Evolutionary conservation across 345 rosid species (phyloP).

Genomic region (Acer negundo): DNA sequence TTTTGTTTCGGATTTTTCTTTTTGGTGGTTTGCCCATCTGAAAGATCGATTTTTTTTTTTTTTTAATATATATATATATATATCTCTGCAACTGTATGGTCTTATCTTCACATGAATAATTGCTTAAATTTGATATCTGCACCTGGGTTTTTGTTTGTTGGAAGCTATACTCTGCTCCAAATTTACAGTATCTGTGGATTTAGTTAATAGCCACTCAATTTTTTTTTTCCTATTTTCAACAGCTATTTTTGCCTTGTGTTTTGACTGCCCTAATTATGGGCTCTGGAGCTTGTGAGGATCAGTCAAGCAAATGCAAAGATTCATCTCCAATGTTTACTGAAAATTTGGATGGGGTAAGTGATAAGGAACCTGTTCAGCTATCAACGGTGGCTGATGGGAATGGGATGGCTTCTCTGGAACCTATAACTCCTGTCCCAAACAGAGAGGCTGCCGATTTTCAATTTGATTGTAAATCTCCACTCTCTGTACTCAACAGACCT

Average conservation of each 20-base stretch:
- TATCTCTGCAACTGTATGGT: neutral
- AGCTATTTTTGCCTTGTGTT: slow-evolving; percentile 4
- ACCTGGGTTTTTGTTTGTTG: slow-evolving; percentile 1
- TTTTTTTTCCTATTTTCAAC: slow-evolving; percentile 12
- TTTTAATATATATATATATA: too few species aligned
- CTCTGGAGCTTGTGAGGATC: slow-evolving; percentile 18
- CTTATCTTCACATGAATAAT: neutral
- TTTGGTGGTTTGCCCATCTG: neutral
- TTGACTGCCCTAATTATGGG: slow-evolving; percentile 25
- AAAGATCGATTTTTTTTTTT: neutral
- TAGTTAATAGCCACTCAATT: neutral
- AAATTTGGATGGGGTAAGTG: neutral
- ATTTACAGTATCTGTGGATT: neutral
- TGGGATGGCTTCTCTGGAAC: slow-evolving; percentile 25
- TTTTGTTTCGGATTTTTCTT: neutral
- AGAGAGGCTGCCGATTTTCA: slow-evolving; percentile 45
- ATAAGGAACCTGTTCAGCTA: slow-evolving; percentile 17
- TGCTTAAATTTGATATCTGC: neutral
- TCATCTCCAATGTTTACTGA: slow-evolving; percentile 14
- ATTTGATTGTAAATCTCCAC: slow-evolving; percentile 36
- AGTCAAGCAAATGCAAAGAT: slow-evolving; percentile 4
- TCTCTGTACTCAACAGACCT: slow-evolving; percentile 24
- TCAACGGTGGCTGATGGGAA: neutral
- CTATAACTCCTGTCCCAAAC: slow-evolving; percentile 41
- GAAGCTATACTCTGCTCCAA: neutral